Conservation (phyloP, 441 rosid species). For the Breynia disticha region DNA sequence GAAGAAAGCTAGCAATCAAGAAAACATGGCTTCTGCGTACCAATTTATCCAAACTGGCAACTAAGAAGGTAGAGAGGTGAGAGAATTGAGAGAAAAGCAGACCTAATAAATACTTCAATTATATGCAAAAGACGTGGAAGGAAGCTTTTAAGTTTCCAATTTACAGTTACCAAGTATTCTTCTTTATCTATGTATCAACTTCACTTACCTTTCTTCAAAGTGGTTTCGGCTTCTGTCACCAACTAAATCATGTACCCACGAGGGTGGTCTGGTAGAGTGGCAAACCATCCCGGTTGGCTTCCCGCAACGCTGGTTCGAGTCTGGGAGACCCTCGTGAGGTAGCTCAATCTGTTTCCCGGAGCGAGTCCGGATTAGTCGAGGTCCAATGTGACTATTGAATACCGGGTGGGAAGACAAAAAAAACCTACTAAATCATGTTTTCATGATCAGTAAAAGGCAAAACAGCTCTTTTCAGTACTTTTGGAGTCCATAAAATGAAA, state of each 20-base stretch:
- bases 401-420: too few species aligned
- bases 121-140: conserved; percentile 9
- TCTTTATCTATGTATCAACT: conserved; percentile 7
- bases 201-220: conserved; percentile 5
- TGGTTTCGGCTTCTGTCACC: conserved; percentile 18
- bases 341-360: too few species aligned
- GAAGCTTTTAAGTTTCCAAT: conserved; percentile 11
- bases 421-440: conserved; percentile 1
- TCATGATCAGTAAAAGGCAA: conserved; percentile 24
- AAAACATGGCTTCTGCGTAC: background rate
- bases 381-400: too few species aligned
- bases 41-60: conserved; percentile 13
- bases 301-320: too few species aligned
- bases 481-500: conserved; percentile 13
- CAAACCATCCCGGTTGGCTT: too few species aligned
- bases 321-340: too few species aligned
- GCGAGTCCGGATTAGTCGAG: too few species aligned
- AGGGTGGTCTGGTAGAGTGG: too few species aligned
- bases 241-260: conserved; percentile 9
- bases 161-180: background rate
- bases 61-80: conserved; percentile 2
- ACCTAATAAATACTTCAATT: conserved; percentile 13
- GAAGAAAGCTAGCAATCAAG: conserved; percentile 7
- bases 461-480: conserved; percentile 10
- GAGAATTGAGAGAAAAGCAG: conserved; percentile 11